phyloP scores from a whole-genome alignment of 768 basidiomycete genomes.

The Daedaleopsis sinensis region DNA sequence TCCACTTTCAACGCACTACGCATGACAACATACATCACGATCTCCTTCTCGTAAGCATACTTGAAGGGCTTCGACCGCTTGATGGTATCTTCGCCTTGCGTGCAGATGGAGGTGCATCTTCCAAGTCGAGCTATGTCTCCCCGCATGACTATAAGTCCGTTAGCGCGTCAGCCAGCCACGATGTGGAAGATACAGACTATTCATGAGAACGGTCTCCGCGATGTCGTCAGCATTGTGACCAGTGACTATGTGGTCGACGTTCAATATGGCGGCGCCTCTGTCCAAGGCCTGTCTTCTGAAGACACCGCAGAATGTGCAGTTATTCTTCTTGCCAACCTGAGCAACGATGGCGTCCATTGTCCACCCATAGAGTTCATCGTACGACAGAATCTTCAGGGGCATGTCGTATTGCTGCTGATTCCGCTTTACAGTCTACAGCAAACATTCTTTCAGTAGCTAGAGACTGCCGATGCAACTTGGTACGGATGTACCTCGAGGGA shows the following conservation, averaged over 20 bases:
- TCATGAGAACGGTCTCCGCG: conserved; percentile 98
- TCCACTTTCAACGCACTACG: neutral
- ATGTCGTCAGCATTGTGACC: conserved; percentile 99
- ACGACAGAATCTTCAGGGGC: conserved; percentile 94
- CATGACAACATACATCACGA: conserved; percentile 76
- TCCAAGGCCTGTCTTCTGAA: conserved; percentile 96
- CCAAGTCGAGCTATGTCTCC: conserved; percentile 95
- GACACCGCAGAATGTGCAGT: conserved; percentile 99
- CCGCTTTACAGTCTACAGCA: conserved; percentile 87
- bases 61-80: conserved; percentile 99
- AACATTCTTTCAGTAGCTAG: neutral
- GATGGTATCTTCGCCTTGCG: conserved; percentile 95
- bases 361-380: conserved; percentile 98
- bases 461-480: too few relatives aligned
- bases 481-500: conserved; percentile 75
- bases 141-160: conserved; percentile 74
- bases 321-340: conserved; percentile 96
- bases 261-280: conserved; percentile 84
- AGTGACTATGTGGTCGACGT: conserved; percentile 97
- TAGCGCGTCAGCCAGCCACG: neutral
- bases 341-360: conserved; percentile 97
- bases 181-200: conserved; percentile 63
- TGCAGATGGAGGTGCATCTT: conserved; percentile 93
- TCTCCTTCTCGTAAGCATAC: conserved; percentile 99
- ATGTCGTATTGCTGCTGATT: conserved; percentile 95